Evolutionary conservation across 2,329 filamentous ascomycete species (phyloP), one percentile per base, ranked within the genome.

Genomic region (Colletotrichum eleusines): DNA sequence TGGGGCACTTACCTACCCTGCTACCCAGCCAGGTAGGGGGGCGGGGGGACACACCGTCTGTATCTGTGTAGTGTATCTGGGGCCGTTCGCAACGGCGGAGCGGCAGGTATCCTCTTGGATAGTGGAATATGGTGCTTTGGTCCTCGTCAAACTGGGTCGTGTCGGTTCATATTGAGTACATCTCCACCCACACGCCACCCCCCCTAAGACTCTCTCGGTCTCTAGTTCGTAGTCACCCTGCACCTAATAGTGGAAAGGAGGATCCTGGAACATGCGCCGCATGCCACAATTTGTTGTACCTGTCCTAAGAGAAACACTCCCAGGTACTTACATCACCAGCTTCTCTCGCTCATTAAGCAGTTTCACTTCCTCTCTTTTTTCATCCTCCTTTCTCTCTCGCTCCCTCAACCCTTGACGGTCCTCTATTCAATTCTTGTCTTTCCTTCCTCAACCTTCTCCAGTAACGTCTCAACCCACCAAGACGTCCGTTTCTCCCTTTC

Each of bases 381-480:
- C 6, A 8, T 31, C 1, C 1, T 9, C 16, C n/a, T 28, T n/a
- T n/a, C 23, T 18, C 33, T 12, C 12, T n/a, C 42, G 18, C 42
- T 33, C n/a, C 40, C 18, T n/a, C 42, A 4, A 33, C 23, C 35
- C 44, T 40, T 18, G 2, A 59, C 40, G 33, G 48, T 38, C 48
- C 50, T 63, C 57, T 48, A 57, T 71, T 73, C 61, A 48, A 38
- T 66, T 71, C 67, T 68, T 58, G 58, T 64, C 55, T 26, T 53
- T 66, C 51, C 31, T 33, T 53, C 35, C 57, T 50, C 67, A 44
- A 50, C 40, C 23, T 44, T 54, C 59, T 53, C 26, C n/a, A 16
- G 46, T 57, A 55, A 61, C 63, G 40, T 66, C 40, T 46, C 33
- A 40, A 18, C 33, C 12, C 26, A 50, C 35, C 18, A 55, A 20